Evolutionary conservation across 1,139 yeast species (phyloP).

Genomic region (Saccharomycopsis crataegensis): DNA sequence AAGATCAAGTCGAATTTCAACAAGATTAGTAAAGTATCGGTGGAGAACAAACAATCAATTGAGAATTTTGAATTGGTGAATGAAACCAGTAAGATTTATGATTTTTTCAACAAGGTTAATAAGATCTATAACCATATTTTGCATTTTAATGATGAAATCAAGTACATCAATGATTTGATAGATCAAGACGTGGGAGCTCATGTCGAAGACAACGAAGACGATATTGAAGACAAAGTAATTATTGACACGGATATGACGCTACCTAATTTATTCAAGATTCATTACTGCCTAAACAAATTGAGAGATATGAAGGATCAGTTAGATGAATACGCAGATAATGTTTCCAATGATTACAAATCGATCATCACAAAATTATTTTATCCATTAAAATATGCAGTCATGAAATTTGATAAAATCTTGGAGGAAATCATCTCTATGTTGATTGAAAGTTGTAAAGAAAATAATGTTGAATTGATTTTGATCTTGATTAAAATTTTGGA

Average conservation of each 20-base stretch:
- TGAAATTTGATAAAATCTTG: constrained; percentile 59
- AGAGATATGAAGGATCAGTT: constrained; percentile 78
- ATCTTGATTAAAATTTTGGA: constrained; percentile 73
- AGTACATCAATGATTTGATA: constrained; percentile 45
- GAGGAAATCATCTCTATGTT: constrained; percentile 55
- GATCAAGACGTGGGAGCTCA: constrained; percentile 26
- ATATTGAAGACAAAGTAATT: constrained; percentile 28
- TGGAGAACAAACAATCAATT: constrained; percentile 45
- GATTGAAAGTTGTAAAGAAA: constrained; percentile 63
- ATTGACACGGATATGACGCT: constrained; percentile 39
- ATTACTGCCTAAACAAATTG: constrained; percentile 59
- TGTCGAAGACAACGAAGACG: constrained; percentile 42
- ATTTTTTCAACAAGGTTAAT: constrained; percentile 64
- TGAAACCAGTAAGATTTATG: constrained; percentile 59
- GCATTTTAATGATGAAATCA: constrained; percentile 45
- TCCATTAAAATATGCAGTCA: constrained; percentile 43
- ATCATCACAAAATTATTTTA: constrained; percentile 55
- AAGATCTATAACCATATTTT: constrained; percentile 58
- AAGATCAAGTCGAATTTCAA: constrained; percentile 47
- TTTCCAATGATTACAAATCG: constrained; percentile 65
- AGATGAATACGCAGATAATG: constrained; percentile 40
- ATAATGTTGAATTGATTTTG: constrained; percentile 59
- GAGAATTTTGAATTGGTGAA: constrained; percentile 52
- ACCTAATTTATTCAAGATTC: constrained; percentile 57
- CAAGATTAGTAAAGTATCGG: constrained; percentile 50